A percentile compares a stretch with the other conserved stretches of the same genome.
Conservation (phyloP, 345 rosid genomes). For the Camelina sativa region DNA sequence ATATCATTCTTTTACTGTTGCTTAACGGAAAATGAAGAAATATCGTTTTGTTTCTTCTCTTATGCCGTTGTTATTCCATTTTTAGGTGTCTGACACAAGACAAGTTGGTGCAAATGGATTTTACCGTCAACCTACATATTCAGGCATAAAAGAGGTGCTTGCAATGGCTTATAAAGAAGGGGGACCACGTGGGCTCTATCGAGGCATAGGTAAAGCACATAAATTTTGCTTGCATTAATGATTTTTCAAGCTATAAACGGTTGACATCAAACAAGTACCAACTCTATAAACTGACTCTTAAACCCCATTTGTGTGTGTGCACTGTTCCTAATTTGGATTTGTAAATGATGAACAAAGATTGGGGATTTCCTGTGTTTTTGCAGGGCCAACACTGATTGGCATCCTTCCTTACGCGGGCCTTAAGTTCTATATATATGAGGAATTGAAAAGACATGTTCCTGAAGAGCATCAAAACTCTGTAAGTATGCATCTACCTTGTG, state of each 20-base stretch:
- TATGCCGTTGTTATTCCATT: conserved; percentile 30
- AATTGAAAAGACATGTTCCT: conserved; percentile 86
- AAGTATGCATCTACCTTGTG: conserved; percentile 87
- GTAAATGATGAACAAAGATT: conserved; percentile 19
- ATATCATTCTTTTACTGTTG: conserved; percentile 11
- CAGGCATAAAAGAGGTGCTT: conserved; percentile 78
- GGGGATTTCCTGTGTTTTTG: conserved; percentile 32
- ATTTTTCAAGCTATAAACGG: background rate
- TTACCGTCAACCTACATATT: conserved; percentile 62
- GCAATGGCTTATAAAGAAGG: conserved; percentile 79
- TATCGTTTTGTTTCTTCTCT: conserved; percentile 15
- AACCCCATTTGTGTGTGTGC: background rate
- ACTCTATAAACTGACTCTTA: background rate
- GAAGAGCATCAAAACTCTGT: conserved; percentile 91
- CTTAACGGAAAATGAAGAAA: background rate
- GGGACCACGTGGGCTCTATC: conserved; percentile 76
- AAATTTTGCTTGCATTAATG: conserved; percentile 6
- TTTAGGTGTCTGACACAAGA: conserved; percentile 61
- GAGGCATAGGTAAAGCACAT: conserved; percentile 74
- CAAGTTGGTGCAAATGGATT: conserved; percentile 48
- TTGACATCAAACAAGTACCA: conserved; percentile 25
- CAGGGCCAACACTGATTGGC: conserved; percentile 93
- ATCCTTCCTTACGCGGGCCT: conserved; percentile 96
- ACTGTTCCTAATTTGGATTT: conserved; percentile 28
- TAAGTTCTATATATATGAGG: conserved; percentile 93